Conservation (phyloP, 2,329 filamentous ascomycete genomes). For the Aplosporella prunicola region DNA sequence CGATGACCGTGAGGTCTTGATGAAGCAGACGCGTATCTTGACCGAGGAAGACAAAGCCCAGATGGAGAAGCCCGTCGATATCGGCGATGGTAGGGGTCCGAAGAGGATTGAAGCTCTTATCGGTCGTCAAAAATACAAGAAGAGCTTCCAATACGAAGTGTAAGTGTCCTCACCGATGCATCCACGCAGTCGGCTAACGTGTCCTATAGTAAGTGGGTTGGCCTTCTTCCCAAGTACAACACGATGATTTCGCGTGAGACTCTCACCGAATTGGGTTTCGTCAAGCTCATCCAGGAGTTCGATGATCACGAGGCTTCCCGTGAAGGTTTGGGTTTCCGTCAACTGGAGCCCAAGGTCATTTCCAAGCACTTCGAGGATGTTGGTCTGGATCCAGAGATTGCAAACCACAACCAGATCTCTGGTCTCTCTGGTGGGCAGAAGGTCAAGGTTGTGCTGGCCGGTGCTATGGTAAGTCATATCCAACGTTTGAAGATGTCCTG, state of each 20-base stretch:
- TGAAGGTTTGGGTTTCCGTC: slow-evolving; percentile 92
- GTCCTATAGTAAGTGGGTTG: slow-evolving; percentile 67
- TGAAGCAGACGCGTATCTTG: slow-evolving; percentile 92
- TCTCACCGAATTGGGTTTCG: slow-evolving; percentile 72
- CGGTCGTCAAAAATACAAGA: slow-evolving; percentile 97
- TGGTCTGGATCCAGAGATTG: slow-evolving; percentile 92
- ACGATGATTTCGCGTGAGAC: slow-evolving; percentile 89
- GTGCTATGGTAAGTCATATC: slow-evolving; percentile 41
- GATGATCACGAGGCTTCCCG: slow-evolving; percentile 98
- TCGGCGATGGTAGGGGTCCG: slow-evolving; percentile 70
- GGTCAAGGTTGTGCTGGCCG: slow-evolving; percentile 95
- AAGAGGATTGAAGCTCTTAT: slow-evolving; percentile 80
- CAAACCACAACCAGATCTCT: slow-evolving; percentile 97
- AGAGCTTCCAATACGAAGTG: slow-evolving; percentile 97
- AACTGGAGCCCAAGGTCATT: slow-evolving; percentile 86
- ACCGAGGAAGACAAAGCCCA: slow-evolving; percentile 78
- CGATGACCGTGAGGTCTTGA: slow-evolving; percentile 89
- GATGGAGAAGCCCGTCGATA: slow-evolving; percentile 82
- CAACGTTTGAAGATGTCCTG: too few species aligned
- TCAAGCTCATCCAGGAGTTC: slow-evolving; percentile 93
- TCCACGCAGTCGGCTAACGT: slow-evolving; percentile 19
- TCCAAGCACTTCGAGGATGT: slow-evolving; percentile 97
- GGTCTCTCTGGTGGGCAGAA: slow-evolving; percentile 95
- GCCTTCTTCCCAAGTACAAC: slow-evolving; percentile 86
- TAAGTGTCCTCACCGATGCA: slow-evolving; percentile 35